Percentiles rank a stretch among this genome's conserved stretches.
Evolutionary conservation across 495 filamentous ascomycete genomes (phyloP).

Genomic region (Evansstolkia leycettana): DNA sequence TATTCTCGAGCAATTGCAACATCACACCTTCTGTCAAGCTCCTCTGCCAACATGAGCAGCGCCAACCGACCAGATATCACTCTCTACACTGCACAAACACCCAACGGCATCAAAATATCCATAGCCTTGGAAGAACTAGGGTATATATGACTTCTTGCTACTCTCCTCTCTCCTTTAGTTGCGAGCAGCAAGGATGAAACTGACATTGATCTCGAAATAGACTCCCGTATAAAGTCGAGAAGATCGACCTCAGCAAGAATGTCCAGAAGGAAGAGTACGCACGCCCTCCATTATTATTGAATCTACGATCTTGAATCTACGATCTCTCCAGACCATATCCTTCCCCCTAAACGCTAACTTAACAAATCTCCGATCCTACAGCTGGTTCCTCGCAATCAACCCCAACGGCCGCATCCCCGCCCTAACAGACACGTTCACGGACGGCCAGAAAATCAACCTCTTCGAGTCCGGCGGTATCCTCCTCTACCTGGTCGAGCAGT

Average conservation of each 20-base stretch:
- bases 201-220: slow-evolving; percentile 16
- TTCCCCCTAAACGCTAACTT: neutral
- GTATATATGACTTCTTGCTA: slow-evolving; percentile 13
- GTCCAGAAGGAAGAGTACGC: slow-evolving; percentile 63
- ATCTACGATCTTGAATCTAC: neutral
- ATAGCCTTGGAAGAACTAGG: slow-evolving; percentile 86
- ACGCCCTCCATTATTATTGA: slow-evolving; percentile 4
- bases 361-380: slow-evolving; percentile 3
- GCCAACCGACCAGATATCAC: slow-evolving; percentile 25
- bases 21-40: too few species aligned
- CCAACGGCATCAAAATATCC: slow-evolving; percentile 60
- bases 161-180: too few species aligned
- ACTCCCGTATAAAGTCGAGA: slow-evolving; percentile 49
- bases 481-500: slow-evolving; percentile 71
- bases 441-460: slow-evolving; percentile 60
- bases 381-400: slow-evolving; percentile 85
- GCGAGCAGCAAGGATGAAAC: neutral
- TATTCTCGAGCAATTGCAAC: too few species aligned
- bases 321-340: too few species aligned
- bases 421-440: slow-evolving; percentile 60
- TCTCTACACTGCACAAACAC: slow-evolving; percentile 39
- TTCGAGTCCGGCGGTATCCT: slow-evolving; percentile 83
- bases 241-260: slow-evolving; percentile 60
- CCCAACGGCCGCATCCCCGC: slow-evolving; percentile 95
- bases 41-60: too few species aligned